Conservation (phyloP, 352 stramenopile species). For the Pythium apleroticum region DNA sequence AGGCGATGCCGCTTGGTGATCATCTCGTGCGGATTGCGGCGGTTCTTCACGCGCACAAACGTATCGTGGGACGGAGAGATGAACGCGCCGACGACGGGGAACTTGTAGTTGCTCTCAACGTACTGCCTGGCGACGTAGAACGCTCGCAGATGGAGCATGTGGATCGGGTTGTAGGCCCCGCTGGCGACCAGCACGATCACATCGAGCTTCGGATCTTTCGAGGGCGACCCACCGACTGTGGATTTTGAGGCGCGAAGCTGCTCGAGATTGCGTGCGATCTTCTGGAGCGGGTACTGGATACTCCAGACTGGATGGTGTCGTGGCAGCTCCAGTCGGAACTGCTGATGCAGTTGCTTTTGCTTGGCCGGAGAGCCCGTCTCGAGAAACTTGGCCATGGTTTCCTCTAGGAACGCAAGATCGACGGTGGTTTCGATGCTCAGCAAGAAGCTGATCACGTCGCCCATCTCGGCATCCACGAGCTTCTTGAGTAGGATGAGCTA, state of each 20-base stretch:
- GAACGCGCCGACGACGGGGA: conserved; percentile 73
- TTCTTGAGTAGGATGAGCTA: conserved; percentile 71
- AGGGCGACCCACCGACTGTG: neutral
- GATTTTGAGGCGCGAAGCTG: conserved; percentile 28
- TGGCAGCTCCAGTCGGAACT: conserved; percentile 30
- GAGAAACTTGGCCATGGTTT: conserved; percentile 41
- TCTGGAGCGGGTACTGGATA: conserved; percentile 72
- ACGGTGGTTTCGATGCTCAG: conserved; percentile 45
- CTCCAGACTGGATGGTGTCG: conserved; percentile 48
- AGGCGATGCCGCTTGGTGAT: conserved; percentile 71
- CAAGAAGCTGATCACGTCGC: conserved; percentile 68
- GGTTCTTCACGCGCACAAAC: conserved; percentile 71
- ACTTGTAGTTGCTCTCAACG: conserved; percentile 79
- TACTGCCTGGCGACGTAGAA: conserved; percentile 80
- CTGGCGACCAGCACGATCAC: conserved; percentile 78
- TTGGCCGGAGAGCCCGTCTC: conserved; percentile 62
- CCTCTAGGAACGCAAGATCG: conserved; percentile 28
- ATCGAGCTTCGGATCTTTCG: conserved; percentile 32
- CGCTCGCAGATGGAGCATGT: conserved; percentile 75
- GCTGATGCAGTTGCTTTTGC: conserved; percentile 28
- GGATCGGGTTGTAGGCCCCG: conserved; percentile 75
- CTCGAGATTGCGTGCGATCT: conserved; percentile 67
- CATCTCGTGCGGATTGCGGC: conserved; percentile 70
- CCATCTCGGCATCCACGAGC: conserved; percentile 66
- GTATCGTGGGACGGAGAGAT: conserved; percentile 80